These are phyloP conservation scores for Aspergillus puulaauensis DNA, from an alignment of 2,329 filamentous ascomycete species.

Conservation along the genomic window DNA sequence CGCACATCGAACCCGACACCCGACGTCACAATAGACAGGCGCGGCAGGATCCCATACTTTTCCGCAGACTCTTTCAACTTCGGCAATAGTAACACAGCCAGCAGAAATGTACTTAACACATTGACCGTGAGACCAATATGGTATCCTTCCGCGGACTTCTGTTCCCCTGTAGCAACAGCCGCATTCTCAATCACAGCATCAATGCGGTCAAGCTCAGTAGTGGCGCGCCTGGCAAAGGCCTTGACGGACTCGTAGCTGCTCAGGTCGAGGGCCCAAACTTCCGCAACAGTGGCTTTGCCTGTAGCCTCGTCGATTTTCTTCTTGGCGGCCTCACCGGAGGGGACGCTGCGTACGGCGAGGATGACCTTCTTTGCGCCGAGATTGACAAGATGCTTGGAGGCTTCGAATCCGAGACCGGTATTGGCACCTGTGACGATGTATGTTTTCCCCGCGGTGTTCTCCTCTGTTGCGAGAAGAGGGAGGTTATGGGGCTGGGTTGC, in stretches of 20 bases:
- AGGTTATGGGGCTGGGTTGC: not conserved
- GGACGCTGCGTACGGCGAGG: not conserved
- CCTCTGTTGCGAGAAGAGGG: conserved; percentile 1
- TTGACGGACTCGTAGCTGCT: conserved; percentile 4
- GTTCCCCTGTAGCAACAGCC: conserved; percentile 4
- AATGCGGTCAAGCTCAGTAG: conserved; percentile 1
- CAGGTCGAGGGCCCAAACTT: conserved; percentile 2
- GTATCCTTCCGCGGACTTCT: conserved; percentile 21
- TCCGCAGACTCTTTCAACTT: conserved; percentile 22
- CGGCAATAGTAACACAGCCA: conserved; percentile 23
- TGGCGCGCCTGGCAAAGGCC: conserved; percentile 3
- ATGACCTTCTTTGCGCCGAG: conserved; percentile 8
- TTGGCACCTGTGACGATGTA: conserved; percentile 8
- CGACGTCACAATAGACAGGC: conserved; percentile 21
- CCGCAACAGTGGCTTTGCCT: not conserved
- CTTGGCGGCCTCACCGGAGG: not conserved
- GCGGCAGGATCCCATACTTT: conserved; percentile 19
- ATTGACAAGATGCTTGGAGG: conserved; percentile 1
- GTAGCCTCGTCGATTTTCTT: conserved; percentile 3
- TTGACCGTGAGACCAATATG: conserved; percentile 24
- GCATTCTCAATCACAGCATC: conserved; percentile 13
- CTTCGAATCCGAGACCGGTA: conserved; percentile 5
- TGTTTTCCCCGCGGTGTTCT: not conserved
- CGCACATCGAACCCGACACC: conserved; percentile 14
- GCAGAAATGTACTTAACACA: conserved; percentile 27